Conservation (phyloP, 306 rosid genomes). For the Mimosa pudica region DNA sequence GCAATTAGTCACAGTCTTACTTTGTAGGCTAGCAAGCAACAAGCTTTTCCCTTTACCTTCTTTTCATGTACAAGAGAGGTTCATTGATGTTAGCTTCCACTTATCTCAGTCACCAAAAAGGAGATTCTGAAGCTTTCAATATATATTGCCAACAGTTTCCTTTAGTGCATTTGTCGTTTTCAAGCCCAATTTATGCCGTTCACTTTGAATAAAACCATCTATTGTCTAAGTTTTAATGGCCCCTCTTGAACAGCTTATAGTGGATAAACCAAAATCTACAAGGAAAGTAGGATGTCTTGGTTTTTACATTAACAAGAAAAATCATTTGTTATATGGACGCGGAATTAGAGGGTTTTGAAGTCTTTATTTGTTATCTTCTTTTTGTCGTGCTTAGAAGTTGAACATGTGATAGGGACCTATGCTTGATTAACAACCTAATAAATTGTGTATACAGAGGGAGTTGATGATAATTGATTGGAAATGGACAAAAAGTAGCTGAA, state of each 20-base stretch:
- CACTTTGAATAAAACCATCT: not conserved
- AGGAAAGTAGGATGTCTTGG: not conserved
- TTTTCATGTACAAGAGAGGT: slow-evolving; percentile 58
- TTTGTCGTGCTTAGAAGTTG: slow-evolving; percentile 27
- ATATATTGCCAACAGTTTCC: not conserved
- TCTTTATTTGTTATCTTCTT: slow-evolving; percentile 40
- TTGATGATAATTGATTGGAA: not conserved
- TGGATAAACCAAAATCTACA: slow-evolving; percentile 12
- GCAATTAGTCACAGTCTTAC: slow-evolving; percentile 41
- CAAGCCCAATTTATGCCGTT: slow-evolving; percentile 27
- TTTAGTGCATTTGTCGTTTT: slow-evolving; percentile 44
- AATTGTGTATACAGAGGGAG: slow-evolving; percentile 33
- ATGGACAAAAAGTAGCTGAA: slow-evolving; percentile 30
- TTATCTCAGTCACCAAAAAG: slow-evolving; percentile 48
- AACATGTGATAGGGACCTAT: slow-evolving; percentile 27
- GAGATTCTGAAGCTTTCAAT: slow-evolving; percentile 52
- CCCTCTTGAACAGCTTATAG: not conserved
- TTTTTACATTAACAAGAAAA: slow-evolving; percentile 4
- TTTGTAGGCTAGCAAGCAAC: slow-evolving; percentile 48
- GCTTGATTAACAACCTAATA: slow-evolving; percentile 30
- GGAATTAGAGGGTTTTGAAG: slow-evolving; percentile 15
- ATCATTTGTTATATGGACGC: not conserved
- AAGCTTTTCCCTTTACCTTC: slow-evolving; percentile 70
- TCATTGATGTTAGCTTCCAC: slow-evolving; percentile 43
- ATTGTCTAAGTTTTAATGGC: not conserved